Base-by-base conservation (phyloP, 257 asterid genomes). In the Nyctanthes arbortristis region DNA sequence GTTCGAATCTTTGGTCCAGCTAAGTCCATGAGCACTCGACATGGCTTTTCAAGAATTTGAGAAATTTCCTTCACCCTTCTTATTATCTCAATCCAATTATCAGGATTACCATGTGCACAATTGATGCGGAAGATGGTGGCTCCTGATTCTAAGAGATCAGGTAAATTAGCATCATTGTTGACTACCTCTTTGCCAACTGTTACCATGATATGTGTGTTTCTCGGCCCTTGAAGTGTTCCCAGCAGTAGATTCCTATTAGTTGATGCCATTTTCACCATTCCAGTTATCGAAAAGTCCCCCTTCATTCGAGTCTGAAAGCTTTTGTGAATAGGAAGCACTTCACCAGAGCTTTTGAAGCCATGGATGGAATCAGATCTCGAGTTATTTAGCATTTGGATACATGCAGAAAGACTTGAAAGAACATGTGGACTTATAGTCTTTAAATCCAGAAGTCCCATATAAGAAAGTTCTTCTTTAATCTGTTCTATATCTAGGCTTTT, bases 1-100 rank as follows among this genome's bases (percentile, higher is more conserved):
- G 92, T 88, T 66, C 95, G 81, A 75, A 88, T 83, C 87, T 88
- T 88, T 29, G 92, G 95, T 65, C 95, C 95, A 72, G 95, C 92
- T 69, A 88, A 82, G 82, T 88, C 95, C 95, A 88, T 88, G 74
- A 88, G 84, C 61, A 88, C 68, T 71, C 81, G 85, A 77, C 92
- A 85, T 24, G 92, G 95, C 74, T 88, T 88, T 78, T 88, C 95
- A 32, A 88, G 84, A 72, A 74, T 78, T 14, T 61, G 84, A 70
- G 95, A 82, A 69, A 77, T 75, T 63, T 63, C 77, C 75, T 76
- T 88, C 63, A 85, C 85, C 47, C 61, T 75, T 60, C 69, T 73
- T 61, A 85, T 77, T 45, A 88, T 85, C 76, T 84, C 82, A 65
- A 79, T 80, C 95, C 95, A 88, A 63, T 57, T 16, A 32, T 81